Base-by-base conservation (phyloP, 2,329 filamentous ascomycete genomes). In the Emmonsia crescens region DNA sequence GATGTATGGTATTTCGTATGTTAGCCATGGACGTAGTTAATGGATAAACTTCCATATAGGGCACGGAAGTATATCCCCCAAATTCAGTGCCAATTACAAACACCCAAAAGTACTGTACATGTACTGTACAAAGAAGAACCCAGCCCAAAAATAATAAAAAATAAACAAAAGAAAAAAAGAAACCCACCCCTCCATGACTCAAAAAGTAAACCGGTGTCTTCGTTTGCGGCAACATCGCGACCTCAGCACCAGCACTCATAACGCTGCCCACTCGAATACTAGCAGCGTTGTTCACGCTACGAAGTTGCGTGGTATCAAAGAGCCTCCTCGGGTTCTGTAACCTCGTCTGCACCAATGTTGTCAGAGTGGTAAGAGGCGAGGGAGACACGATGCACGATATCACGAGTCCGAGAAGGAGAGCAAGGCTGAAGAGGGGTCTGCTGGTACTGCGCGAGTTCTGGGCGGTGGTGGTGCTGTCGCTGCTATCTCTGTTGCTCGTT, bases 151-250 rank as follows among this genome's bases (percentile, higher is more conserved):
- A 38, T 10, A 19, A 44, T 10, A 42, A 19, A 48, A 40, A n/a
- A 24, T 40, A 57, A 31, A 46, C 31, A 21, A 31, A 49, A 29
- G 16, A 10, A 29, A 31, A 8, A 44, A 33, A 54, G 3, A 21
- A 54, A 57, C 74, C 61, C 63, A 76, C 74, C 55, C 78, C 79
- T 16, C 78, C 79, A 74, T 79, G 76, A 61, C 78, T 78, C 36
- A 83, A 69, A 66, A 83, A 83, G 65, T 82, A 83, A 57, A 82
- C 74, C 12, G 80, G 81, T 12, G 78, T 82, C 57, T 69, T 72
- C 65, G 12, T 44, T n/a, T 5, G 8, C 16, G 36, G 10, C 12
- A 6, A 3, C 52, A 31, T 59, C 31, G 14, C 46, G 16, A 19
- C 36, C 27, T 19, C 24, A 57, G 14, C 59, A 29, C n/a, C 21